Conservation (phyloP, 495 filamentous ascomycete genomes). For the Xylaria telfairii region DNA sequence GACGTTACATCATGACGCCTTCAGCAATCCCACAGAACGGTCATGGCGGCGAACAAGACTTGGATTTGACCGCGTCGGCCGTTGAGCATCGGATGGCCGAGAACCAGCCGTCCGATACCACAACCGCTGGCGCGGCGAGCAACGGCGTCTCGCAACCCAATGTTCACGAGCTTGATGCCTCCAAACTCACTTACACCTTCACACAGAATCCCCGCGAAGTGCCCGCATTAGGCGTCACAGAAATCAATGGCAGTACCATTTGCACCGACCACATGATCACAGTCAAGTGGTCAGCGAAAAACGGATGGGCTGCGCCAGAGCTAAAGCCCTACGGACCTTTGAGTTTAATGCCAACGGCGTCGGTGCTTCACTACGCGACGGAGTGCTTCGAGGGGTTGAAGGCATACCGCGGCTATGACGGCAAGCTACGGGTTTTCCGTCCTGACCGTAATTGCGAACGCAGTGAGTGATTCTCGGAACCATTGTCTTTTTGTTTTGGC, state of each 20-base stretch:
- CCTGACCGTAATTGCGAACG: slow-evolving; percentile 77
- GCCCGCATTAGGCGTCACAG: slow-evolving; percentile 61
- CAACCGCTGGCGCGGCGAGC: slow-evolving; percentile 27
- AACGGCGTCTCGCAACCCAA: slow-evolving; percentile 38
- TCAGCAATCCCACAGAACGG: slow-evolving; percentile 29
- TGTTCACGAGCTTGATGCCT: slow-evolving; percentile 66
- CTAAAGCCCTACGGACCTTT: slow-evolving; percentile 82
- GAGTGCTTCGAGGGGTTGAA: slow-evolving; percentile 95
- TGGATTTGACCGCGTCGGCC: slow-evolving; percentile 51
- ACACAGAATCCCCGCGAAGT: slow-evolving; percentile 72
- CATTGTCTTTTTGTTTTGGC: too few relatives aligned
- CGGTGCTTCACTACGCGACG: slow-evolving; percentile 88
- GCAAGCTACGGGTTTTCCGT: slow-evolving; percentile 83
- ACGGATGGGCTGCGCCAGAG: slow-evolving; percentile 80
- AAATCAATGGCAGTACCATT: slow-evolving; percentile 55
- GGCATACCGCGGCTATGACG: slow-evolving; percentile 82
- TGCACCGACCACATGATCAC: slow-evolving; percentile 94
- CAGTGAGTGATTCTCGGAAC: too few relatives aligned
- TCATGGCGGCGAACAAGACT: slow-evolving; percentile 41
- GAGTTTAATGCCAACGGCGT: slow-evolving; percentile 80
- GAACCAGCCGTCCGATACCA: slow-evolving; percentile 30
- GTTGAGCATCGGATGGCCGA: slow-evolving; percentile 49
- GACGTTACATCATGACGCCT: slow-evolving; percentile 41
- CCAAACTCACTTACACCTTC: slow-evolving; percentile 70
- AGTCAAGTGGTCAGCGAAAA: slow-evolving; percentile 66